These are phyloP conservation scores for Psidium guajava DNA, from an alignment of 345 rosid species.

Conservation along the genomic window DNA sequence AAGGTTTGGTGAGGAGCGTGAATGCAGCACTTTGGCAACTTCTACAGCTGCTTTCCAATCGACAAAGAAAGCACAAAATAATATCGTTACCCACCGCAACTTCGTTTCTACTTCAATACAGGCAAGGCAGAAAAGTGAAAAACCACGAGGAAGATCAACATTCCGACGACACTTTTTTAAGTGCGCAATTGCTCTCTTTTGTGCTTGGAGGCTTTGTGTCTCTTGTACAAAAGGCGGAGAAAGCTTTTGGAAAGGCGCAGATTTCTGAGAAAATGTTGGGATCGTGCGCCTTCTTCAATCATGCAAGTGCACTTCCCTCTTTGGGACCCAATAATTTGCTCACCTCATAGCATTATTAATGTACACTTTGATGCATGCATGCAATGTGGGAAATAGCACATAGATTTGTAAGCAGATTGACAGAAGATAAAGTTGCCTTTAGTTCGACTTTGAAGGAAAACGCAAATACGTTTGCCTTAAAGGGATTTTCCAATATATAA, in stretches of 20 bases:
- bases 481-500: no score
- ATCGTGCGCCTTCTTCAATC: background rate
- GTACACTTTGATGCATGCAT: background rate
- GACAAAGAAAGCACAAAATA: background rate
- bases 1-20: background rate
- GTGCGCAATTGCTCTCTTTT: background rate
- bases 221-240: background rate
- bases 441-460: no score
- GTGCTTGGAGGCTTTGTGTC: background rate
- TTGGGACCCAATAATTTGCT: background rate
- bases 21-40: background rate
- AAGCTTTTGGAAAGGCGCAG: background rate
- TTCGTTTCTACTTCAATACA: background rate
- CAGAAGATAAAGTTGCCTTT: no score
- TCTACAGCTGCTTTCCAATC: background rate
- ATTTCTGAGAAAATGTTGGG: background rate
- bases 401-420: background rate
- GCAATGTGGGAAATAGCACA: background rate
- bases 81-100: background rate
- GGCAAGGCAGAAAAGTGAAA: background rate
- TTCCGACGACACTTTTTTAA: background rate
- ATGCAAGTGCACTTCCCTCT: background rate
- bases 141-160: background rate
- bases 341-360: background rate
- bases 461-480: no score